These are phyloP conservation scores for Candida sphagnicola DNA, from an alignment of 805 yeast species.

Conservation along the genomic window DNA sequence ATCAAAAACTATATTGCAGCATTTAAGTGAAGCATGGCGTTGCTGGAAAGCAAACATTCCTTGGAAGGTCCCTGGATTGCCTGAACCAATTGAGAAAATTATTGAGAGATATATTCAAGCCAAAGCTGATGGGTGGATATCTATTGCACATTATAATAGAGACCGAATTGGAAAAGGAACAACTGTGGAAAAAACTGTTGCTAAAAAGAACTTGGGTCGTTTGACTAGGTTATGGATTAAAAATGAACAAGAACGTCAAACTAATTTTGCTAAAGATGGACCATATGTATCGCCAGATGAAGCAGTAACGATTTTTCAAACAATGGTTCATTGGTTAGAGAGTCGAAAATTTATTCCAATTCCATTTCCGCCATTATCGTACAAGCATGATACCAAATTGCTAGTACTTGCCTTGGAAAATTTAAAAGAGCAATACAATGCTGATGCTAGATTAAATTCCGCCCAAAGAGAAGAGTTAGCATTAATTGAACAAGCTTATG, in stretches of 20 bases:
- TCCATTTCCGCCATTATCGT: conserved; percentile 89
- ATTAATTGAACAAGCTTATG: conserved; percentile 92
- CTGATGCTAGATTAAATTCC: conserved; percentile 72
- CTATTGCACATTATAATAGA: conserved; percentile 88
- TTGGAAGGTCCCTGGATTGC: conserved; percentile 96
- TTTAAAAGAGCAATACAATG: conserved; percentile 69
- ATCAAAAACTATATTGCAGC: conserved; percentile 85
- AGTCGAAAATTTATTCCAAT: conserved; percentile 78
- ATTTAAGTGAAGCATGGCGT: conserved; percentile 97
- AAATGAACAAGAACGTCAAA: conserved; percentile 87
- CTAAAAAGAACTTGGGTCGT: conserved; percentile 89
- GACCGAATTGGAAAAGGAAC: conserved; percentile 87
- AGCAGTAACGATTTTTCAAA: conserved; percentile 81
- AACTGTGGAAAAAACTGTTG: conserved; percentile 90
- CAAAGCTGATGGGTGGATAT: conserved; percentile 95
- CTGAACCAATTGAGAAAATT: conserved; percentile 81
- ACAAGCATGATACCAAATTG: conserved; percentile 90
- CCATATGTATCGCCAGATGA: conserved; percentile 84
- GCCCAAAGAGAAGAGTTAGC: conserved; percentile 91
- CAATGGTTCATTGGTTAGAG: conserved; percentile 91
- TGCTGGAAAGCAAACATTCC: conserved; percentile 99
- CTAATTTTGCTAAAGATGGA: conserved; percentile 73
- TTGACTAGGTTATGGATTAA: conserved; percentile 90
- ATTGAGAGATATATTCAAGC: conserved; percentile 89
- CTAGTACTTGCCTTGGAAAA: conserved; percentile 86